phyloP scores from a whole-genome alignment of 257 asterid species.

The Solanum appendiculatum region DNA sequence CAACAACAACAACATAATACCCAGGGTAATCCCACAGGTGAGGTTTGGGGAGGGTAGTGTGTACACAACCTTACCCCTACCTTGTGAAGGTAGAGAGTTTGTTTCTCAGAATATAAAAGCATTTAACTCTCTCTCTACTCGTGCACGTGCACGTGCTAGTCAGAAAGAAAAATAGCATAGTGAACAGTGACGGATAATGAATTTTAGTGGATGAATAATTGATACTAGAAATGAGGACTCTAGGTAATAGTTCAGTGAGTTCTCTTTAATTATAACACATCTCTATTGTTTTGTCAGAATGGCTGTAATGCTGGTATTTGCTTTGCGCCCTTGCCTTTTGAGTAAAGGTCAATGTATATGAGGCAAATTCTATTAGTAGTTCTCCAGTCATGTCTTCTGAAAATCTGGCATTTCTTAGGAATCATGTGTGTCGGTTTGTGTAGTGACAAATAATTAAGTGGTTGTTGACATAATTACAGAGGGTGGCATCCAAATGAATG shows the following conservation, averaged over 20 bases:
- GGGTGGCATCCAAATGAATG: background rate
- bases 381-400: background rate
- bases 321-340: background rate
- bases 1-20: background rate
- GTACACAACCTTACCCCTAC: background rate
- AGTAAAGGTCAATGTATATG: background rate
- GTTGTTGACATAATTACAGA: background rate
- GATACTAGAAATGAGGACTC: background rate
- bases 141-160: background rate
- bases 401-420: background rate
- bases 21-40: background rate
- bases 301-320: background rate
- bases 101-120: background rate
- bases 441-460: background rate
- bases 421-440: background rate
- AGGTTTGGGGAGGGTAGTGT: background rate
- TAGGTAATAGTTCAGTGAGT: background rate
- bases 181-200: background rate
- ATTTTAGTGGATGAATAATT: background rate
- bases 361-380: background rate
- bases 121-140: background rate
- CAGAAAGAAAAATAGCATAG: background rate
- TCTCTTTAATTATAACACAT: background rate
- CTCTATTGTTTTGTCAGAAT: background rate
- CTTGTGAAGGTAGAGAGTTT: background rate